phyloP scores from a whole-genome alignment of 768 basidiomycete species.

The Trametes maxima region DNA sequence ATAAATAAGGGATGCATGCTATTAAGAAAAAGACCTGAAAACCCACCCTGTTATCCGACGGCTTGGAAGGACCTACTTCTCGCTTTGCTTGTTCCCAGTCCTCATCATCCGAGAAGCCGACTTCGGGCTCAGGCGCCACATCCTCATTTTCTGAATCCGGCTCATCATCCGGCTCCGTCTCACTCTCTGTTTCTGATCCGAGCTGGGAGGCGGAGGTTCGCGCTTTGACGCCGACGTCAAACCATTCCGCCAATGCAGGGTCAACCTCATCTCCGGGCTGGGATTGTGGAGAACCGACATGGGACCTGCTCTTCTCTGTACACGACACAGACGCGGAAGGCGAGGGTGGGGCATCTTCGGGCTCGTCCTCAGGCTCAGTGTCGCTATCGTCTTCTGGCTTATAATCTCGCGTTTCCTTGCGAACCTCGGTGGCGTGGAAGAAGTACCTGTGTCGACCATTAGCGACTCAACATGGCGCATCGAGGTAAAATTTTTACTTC shows the following conservation, averaged over 20 bases:
- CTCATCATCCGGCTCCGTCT: constrained; percentile 62
- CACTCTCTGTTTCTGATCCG: constrained; percentile 50
- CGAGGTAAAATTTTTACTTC: constrained; percentile 47
- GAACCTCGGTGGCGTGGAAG: constrained; percentile 65
- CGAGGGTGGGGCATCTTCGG: constrained; percentile 7
- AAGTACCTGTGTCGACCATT: constrained; percentile 60
- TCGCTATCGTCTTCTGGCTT: constrained; percentile 37
- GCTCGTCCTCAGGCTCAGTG: constrained; percentile 17
- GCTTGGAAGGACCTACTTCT: neutral
- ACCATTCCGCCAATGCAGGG: constrained; percentile 60
- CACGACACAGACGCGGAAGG: neutral
- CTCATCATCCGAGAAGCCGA: constrained; percentile 33
- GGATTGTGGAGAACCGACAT: constrained; percentile 1
- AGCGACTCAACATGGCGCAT: neutral
- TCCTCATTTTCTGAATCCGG: constrained; percentile 72
- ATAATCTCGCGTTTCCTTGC: constrained; percentile 56
- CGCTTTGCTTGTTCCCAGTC: constrained; percentile 42
- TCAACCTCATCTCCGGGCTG: constrained; percentile 39
- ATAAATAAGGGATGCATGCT: neutral
- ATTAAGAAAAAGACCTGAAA: no score
- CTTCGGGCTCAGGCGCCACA: constrained; percentile 36
- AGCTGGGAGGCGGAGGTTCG: constrained; percentile 25
- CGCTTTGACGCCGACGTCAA: constrained; percentile 44
- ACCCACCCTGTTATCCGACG: neutral
- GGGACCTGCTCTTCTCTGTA: constrained; percentile 7